Percentiles rank a stretch among this genome's conserved stretches.
Conservation (phyloP, 23 red algal species). For the Gracilaria gracilis region DNA sequence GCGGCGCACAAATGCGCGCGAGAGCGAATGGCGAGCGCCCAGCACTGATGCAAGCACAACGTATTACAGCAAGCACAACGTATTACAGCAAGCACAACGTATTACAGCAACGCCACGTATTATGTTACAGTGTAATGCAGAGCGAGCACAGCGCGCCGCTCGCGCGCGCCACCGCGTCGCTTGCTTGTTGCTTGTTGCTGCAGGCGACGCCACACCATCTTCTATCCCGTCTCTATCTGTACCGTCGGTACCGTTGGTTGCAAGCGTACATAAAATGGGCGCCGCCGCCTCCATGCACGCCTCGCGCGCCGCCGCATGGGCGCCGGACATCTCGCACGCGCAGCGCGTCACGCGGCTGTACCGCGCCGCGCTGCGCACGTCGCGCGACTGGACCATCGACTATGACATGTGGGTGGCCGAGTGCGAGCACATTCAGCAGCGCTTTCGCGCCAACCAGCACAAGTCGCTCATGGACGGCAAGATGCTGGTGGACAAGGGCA, state of each 20-base stretch:
- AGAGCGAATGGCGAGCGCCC: too few relatives aligned
- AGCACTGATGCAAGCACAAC: too few relatives aligned
- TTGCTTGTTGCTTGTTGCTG: too few relatives aligned
- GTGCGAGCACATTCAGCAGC: slow-evolving; percentile 69
- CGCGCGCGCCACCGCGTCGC: too few relatives aligned
- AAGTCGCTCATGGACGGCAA: slow-evolving; percentile 75
- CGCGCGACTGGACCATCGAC: slow-evolving; percentile 93
- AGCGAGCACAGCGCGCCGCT: too few relatives aligned
- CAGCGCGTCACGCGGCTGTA: slow-evolving; percentile 92
- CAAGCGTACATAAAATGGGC: slow-evolving; percentile 64
- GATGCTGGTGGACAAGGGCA: slow-evolving; percentile 80
- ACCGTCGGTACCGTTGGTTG: neutral
- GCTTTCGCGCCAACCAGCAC: slow-evolving; percentile 86
- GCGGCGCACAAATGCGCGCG: too few relatives aligned
- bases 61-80: too few relatives aligned
- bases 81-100: too few relatives aligned
- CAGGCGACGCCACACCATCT: too few relatives aligned
- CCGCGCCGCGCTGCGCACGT: slow-evolving; percentile 90
- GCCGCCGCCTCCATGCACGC: slow-evolving; percentile 90
- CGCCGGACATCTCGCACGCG: slow-evolving; percentile 76
- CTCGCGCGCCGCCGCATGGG: slow-evolving; percentile 87
- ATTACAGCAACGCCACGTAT: too few relatives aligned
- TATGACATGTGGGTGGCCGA: slow-evolving; percentile 82
- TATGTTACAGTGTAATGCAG: too few relatives aligned
- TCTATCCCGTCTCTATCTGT: too few relatives aligned